Evolutionary conservation across 2,329 filamentous ascomycete genomes (phyloP), one percentile per base, ranked within the genome.

Genomic region (Diplodia sapinea): DNA sequence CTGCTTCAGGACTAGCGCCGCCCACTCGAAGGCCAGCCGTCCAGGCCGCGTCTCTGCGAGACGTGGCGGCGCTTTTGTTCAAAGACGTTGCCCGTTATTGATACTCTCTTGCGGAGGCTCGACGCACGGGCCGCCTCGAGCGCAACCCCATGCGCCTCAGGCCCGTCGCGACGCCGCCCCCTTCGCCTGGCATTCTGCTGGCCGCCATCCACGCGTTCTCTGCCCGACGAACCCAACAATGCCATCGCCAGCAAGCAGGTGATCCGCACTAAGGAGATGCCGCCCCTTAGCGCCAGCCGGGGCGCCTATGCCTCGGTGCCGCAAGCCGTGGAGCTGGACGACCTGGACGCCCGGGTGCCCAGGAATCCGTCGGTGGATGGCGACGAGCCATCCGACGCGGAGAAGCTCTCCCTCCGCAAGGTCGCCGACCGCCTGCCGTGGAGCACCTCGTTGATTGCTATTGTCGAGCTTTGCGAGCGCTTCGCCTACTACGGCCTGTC

Each of bases 401-500:
- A 84, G 70, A 76, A 76, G 69, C 73, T 71, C 50, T 81, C 78
- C 0, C 75, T 84, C 31, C 75, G 81, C 65, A 79, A 80, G 68
- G 77, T 84, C n/a, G 79, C 81, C 55, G 82, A 84, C 72, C 77
- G 78, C 54, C 74, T 84, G 4, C 82, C 82, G 54, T 80, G 79
- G 71, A 77, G 78, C 26, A 81, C 82, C 31, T 84, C 82, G 71
- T 71, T 84, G 20, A 79, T 84, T 63, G 82, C 82, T n/a, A 72
- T 83, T 31, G 81, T 84, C 61, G 82, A 84, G 72, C 73, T 84
- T 3, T 83, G 81, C 73, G 82, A 84, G 72, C 79, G 82, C 6
- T 84, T 83, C 72, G 81, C 82, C n/a, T 84, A 79, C 74, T 81
- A 80, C 68, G 73, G 78, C 7, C 76, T 82, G 0, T 80, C 80